phyloP scores from a whole-genome alignment of 2,329 filamentous ascomycete species.

The Magnaporthiopsis incrustans region DNA sequence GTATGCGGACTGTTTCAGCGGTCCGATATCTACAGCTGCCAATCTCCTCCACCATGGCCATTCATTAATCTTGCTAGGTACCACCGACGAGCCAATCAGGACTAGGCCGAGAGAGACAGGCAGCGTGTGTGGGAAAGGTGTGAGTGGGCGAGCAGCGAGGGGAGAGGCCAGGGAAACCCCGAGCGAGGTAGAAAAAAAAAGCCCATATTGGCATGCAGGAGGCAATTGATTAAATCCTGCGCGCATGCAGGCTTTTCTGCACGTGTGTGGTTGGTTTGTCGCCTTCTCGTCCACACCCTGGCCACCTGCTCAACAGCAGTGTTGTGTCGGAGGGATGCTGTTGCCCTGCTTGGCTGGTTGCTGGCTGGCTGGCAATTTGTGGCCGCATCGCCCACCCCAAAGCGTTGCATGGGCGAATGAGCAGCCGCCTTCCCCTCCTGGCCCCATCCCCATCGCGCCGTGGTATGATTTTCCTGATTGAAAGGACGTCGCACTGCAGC shows the following conservation, averaged over 20 bases:
- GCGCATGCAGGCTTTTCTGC: not conserved
- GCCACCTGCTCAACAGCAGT: not conserved
- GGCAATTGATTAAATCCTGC: not conserved
- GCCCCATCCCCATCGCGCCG: not conserved
- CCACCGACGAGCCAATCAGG: not conserved
- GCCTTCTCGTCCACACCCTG: not conserved
- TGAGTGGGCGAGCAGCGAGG: not conserved
- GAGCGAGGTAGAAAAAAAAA: not conserved
- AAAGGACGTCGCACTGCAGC: slow-evolving; percentile 3
- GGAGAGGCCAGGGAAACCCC: not conserved
- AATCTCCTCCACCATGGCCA: not conserved
- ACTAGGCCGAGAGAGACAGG: not conserved
- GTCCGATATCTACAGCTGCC: not conserved
- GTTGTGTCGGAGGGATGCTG: not conserved
- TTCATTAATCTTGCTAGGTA: not conserved
- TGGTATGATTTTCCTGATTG: slow-evolving; percentile 2
- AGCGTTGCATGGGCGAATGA: not conserved
- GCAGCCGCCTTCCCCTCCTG: not conserved
- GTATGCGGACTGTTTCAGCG: not conserved
- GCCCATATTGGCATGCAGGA: not conserved
- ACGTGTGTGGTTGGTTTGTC: not conserved
- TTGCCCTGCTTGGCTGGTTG: not conserved
- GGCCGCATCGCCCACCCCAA: not conserved
- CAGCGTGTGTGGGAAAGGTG: not conserved
- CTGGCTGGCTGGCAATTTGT: not conserved